Evolutionary conservation across 371 early-diverging fungal genomes (phyloP), one percentile per base, ranked within the genome.

Genomic region (Mortierella sp.): DNA sequence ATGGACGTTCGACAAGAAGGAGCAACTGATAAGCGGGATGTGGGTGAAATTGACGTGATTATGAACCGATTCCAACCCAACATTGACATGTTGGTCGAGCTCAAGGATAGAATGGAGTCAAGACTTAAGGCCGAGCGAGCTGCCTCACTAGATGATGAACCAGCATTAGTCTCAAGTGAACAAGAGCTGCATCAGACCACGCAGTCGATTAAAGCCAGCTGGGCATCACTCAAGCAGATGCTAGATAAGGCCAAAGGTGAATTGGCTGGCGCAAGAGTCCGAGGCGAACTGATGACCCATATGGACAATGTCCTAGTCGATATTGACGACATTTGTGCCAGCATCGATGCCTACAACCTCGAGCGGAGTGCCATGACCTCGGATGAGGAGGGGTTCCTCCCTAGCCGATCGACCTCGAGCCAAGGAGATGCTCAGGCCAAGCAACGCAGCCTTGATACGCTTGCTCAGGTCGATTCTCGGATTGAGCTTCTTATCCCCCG

Each of bases 391-490:
- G 76, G 68, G 16, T 46, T 76, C 62, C 65, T 72, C 16, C 66
- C 72, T 46, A 66, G 72, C 60, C 60, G 59, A 37, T 37, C 37
- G 37, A 37, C 3, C 9, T 37, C 37, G 37, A 37, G 9, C 37
- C 37, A 37, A 9, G 5, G 9, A 9, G 37, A 82, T 16, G 75
- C 81, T 46, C 86, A 88, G 37, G 81, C 74, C 30, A 77, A 77
- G 66, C 72, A 77, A 26, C 72, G 69, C 53, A 71, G 65, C 29
- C 23, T 68, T 19, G 72, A 72, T 43, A 82, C 84, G 2, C 50
- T 90, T 14, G 71, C 83, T 18, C 85, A 88, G 9, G 83, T 89
- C 25, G 90, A 90, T 53, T 74, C 77, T 26, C 66, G 79, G n/a
- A 84, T 87, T 45, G 89, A 87, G 44, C 83, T 86, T 16, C 58